Conservation (phyloP, 2,329 filamentous ascomycete species). For the Myriosclerotinia duriaeana region DNA sequence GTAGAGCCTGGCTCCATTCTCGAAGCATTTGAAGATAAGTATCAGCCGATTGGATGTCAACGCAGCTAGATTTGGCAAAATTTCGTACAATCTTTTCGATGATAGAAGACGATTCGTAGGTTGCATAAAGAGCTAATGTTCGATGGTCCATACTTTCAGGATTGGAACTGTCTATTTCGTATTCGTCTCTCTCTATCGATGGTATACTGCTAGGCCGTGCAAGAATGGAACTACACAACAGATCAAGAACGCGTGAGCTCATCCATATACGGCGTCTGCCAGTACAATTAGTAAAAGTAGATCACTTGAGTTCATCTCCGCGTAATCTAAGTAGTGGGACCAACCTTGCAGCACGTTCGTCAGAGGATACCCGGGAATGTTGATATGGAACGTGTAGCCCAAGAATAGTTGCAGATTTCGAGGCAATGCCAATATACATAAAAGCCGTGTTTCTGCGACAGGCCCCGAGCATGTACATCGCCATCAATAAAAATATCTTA, state of each 20-base stretch:
- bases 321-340: neutral
- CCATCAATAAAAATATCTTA: slow-evolving; percentile 11
- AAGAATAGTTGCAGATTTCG: slow-evolving; percentile 17
- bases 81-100: slow-evolving; percentile 5
- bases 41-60: slow-evolving; percentile 9
- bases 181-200: slow-evolving; percentile 16
- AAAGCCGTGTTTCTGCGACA: slow-evolving; percentile 14
- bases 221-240: slow-evolving; percentile 14
- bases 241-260: slow-evolving; percentile 19
- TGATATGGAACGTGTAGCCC: slow-evolving; percentile 13
- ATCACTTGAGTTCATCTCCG: neutral
- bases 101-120: slow-evolving; percentile 14
- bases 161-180: slow-evolving; percentile 10
- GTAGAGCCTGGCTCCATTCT: slow-evolving; percentile 17
- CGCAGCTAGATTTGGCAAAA: slow-evolving; percentile 5
- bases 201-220: slow-evolving; percentile 16
- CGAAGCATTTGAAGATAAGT: slow-evolving; percentile 12
- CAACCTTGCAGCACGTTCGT: slow-evolving; percentile 13
- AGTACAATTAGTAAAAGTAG: neutral
- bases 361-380: neutral
- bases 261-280: slow-evolving; percentile 17
- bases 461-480: slow-evolving; percentile 18
- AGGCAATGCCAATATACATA: slow-evolving; percentile 18
- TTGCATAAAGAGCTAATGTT: slow-evolving; percentile 6
- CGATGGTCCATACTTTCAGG: slow-evolving; percentile 5